phyloP scores from a whole-genome alignment of 495 filamentous ascomycete species.

The Chaetomium cochliodes region DNA sequence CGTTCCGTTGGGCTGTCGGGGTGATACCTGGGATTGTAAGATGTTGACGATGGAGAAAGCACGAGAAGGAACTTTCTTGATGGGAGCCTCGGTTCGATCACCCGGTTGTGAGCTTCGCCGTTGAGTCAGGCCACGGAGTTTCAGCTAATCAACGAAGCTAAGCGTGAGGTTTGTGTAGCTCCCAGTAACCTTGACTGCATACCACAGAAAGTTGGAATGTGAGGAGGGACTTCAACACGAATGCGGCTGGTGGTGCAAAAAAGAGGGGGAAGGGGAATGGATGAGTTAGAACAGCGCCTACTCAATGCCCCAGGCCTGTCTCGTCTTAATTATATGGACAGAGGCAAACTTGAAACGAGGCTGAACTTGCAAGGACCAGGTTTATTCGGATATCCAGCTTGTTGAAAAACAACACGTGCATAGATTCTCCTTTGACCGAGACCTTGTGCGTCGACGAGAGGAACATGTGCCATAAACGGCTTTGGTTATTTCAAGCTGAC shows the following conservation, averaged over 20 bases:
- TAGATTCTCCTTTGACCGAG: conserved; percentile 24
- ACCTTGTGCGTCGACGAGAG: conserved; percentile 20
- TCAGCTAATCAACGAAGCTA: background rate
- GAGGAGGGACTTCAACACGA: too few species aligned
- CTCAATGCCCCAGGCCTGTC: conserved; percentile 14
- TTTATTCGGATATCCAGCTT: conserved; percentile 24
- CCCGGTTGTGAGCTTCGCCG: background rate
- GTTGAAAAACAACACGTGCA: conserved; percentile 31
- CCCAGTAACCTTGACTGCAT: background rate
- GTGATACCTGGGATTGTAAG: background rate
- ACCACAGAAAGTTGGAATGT: background rate
- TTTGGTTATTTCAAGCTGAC: background rate
- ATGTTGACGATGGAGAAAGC: background rate
- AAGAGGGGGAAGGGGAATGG: too few species aligned
- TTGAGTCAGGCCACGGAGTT: background rate
- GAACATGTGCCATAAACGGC: background rate
- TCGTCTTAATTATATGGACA: conserved; percentile 26
- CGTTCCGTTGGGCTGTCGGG: too few species aligned
- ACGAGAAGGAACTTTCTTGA: background rate
- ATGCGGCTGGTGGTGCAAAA: too few species aligned
- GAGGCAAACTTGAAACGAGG: background rate
- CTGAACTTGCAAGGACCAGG: background rate
- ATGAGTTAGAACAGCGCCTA: background rate
- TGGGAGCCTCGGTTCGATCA: background rate
- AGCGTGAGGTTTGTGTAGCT: too few species aligned